Evolutionary conservation across 495 filamentous ascomycete species (phyloP).

Genomic region (Bacidia gigantensis): DNA sequence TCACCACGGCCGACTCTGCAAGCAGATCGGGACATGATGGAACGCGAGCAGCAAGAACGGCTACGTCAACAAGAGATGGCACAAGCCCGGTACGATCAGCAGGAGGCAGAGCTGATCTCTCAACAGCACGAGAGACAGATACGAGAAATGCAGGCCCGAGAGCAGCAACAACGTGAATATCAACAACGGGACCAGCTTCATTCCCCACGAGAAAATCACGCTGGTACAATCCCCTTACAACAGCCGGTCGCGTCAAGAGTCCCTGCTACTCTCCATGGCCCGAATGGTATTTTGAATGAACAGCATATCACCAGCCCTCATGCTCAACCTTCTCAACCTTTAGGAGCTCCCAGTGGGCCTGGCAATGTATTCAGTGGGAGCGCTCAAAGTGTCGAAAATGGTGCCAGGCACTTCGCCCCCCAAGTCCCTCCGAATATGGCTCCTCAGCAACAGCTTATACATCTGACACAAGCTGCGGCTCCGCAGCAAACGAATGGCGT

Average conservation of each 20-base stretch:
- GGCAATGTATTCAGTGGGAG: conserved; percentile 53
- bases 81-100: conserved; percentile 51
- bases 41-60: conserved; percentile 34
- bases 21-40: conserved; percentile 36
- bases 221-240: conserved; percentile 73
- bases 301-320: conserved; percentile 44
- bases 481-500: conserved; percentile 37
- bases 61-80: conserved; percentile 39
- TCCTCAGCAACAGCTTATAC: conserved; percentile 48
- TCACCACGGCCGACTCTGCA: conserved; percentile 35
- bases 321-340: conserved; percentile 36
- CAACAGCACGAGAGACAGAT: conserved; percentile 34
- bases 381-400: conserved; percentile 45
- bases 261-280: conserved; percentile 68
- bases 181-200: conserved; percentile 26
- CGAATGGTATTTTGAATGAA: conserved; percentile 62
- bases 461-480: conserved; percentile 30
- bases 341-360: conserved; percentile 53
- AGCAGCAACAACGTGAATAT: conserved; percentile 34
- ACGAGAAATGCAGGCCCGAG: conserved; percentile 37
- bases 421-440: conserved; percentile 41
- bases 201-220: conserved; percentile 65
- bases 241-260: conserved; percentile 79
- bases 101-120: conserved; percentile 39
- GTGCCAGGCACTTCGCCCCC: conserved; percentile 49